Percentiles rank a stretch among this genome's conserved stretches.
phyloP scores from a whole-genome alignment of 2,329 filamentous ascomycete species.

The Rutstroemia sp. region DNA sequence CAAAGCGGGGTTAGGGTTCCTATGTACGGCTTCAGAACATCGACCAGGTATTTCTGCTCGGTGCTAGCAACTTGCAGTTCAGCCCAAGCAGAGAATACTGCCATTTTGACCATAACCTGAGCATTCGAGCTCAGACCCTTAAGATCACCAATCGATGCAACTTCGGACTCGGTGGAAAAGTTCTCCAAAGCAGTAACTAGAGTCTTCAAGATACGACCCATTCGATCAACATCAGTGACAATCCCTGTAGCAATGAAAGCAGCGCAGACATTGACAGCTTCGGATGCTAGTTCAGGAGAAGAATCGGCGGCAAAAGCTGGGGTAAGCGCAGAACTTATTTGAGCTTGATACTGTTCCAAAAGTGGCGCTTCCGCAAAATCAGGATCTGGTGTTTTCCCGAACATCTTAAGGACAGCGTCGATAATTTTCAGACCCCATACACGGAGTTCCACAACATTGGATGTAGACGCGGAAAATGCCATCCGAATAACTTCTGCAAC shows the following conservation, averaged over 20 bases:
- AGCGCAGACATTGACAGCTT: constrained; percentile 96
- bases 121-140: constrained; percentile 91
- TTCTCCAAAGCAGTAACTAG: constrained; percentile 86
- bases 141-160: constrained; percentile 84
- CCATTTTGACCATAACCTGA: constrained; percentile 97
- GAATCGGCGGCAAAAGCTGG: constrained; percentile 95
- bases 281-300: constrained; percentile 88
- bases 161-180: constrained; percentile 74
- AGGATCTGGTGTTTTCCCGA: constrained; percentile 89
- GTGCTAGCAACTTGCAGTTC: constrained; percentile 91
- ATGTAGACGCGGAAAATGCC: constrained; percentile 95
- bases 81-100: constrained; percentile 94
- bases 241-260: constrained; percentile 96
- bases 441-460: constrained; percentile 80
- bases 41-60: constrained; percentile 81
- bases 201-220: constrained; percentile 95
- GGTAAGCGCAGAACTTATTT: constrained; percentile 93
- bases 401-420: constrained; percentile 88
- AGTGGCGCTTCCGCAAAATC: constrained; percentile 97
- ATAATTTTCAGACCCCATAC: constrained; percentile 92
- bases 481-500: constrained; percentile 92
- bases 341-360: constrained; percentile 95
- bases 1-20: constrained; percentile 85
- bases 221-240: constrained; percentile 94
- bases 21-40: constrained; percentile 86